Evolutionary conservation across 129 eudicot genomes (phyloP), one percentile per base, ranked within the genome.

Genomic region (Lactuca sativa): DNA sequence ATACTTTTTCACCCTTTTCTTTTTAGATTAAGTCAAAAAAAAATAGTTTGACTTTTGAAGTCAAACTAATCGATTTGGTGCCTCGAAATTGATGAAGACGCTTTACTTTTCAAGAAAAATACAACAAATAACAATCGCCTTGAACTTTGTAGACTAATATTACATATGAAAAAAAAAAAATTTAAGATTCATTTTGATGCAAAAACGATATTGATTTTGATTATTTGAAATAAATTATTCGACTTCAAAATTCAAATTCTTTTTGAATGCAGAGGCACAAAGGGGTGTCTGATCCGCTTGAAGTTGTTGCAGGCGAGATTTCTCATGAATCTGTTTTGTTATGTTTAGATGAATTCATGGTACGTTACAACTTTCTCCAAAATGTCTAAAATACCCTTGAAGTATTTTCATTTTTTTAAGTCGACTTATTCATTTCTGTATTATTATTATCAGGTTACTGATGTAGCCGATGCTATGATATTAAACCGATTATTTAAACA

Each of bases 311-410:
- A 41, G 95, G 86, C 47, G 98, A 92, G 74, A 78, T 92, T 58
- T 92, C 96, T 36, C 95, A 92, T 54, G 96, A 92, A 69, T 76
- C 98, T 18, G 61, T 92, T 69, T 84, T 92, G 82, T 59, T 92
- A 60, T 92, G 98, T 68, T 84, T 92, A 21, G 98, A 92, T 61
- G 98, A 92, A 82, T 92, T 89, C 76, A 92, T 92, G 98, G 98
- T 92, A 89, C n/a, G 67, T 74, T 56, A 58, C 53, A 34, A 69
- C 53, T 34, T 13, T 49, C 12, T 16, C 59, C 47, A 48, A 8
- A 41, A 67, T 53, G 65, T 61, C 41, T 69, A 61, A 69, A 69
- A 57, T 61, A 76, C 51, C 43, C 37, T 67, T 60, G 0, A 4
- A 9, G 6, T 30, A 30, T 40, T 33, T 61, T 7, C 41, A 5